Evolutionary conservation across 805 yeast species (phyloP), one percentile per base, ranked within the genome.

Genomic region (Yamadazyma olivae): DNA sequence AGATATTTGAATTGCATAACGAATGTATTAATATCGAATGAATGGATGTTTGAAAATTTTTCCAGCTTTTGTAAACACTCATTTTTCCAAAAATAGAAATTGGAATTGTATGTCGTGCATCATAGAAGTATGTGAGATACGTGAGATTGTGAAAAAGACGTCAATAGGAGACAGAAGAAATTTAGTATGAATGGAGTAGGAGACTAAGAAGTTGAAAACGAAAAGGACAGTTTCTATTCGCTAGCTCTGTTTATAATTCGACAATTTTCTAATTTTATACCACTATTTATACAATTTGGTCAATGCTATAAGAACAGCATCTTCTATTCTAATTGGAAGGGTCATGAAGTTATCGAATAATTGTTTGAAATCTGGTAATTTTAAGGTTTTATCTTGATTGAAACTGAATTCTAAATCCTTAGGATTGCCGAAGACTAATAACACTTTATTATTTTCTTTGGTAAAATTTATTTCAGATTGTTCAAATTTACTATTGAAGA

Each of bases 301-400:
- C 30, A 83, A 56, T 0, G 81, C 72, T 7, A 83, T 76, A 58
- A 81, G 51, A 1, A 79, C 70, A 3, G 81, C 83, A 56, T 88
- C 96, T 50, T 86, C 95, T 1, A 82, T 68, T 40, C 83, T 65
- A 0, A 75, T 70, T 1, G 84, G 82, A 6, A 83, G 70, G 5
- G 51, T 50, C 17, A 77, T 33, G 37, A 71, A 65, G 3, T 82
- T 80, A 56, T 88, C 95, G 54, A 88, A 83, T 65, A 88, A 71
- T 42, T 79, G 81, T 10, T 70, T 60, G 1, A 81, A 77, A 27
- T 65, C 67, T 0, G 66, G 66, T 6, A 82, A 74, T 2, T 74
- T 80, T 36, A 69, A 77, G 13, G 58, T 59, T 27, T 64, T 59
- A 38, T 80, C 88, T 19, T 55, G 54, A 17, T 65, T 53, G 43